Evolutionary conservation across 78 protist genomes (phyloP), one percentile per base, ranked within the genome.

Genomic region (Isochrysis galbana): DNA sequence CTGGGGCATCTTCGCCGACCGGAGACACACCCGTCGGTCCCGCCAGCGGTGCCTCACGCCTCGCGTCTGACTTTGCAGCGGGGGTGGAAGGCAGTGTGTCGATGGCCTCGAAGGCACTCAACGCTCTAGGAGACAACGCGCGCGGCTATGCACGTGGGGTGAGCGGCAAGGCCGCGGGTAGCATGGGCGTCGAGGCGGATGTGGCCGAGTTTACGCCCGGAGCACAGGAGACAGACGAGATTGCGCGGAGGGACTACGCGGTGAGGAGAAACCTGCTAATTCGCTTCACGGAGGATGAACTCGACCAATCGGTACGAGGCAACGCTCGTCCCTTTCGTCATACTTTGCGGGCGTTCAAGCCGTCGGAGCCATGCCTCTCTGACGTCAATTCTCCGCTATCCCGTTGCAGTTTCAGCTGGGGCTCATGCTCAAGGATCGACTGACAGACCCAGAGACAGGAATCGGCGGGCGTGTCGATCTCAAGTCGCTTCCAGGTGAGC

Each of bases 381-480:
- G n/a, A n/a, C n/a, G n/a, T n/a, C n/a, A n/a, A n/a, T n/a, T n/a
- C n/a, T n/a, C n/a, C n/a, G n/a, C n/a, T n/a, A n/a, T n/a, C n/a
- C n/a, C n/a, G n/a, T n/a, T n/a, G n/a, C n/a, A n/a, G n/a, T n/a
- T n/a, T n/a, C n/a, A n/a, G n/a, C 86, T 77, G 36, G 86, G 48
- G 86, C 5, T 26, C 11, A 21, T 4, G 46, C 48, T 77, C n/a
- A 44, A 39, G 42, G 32, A 0, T 32, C 86, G 86, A 7, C 41
- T 77, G 48, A 77, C 86, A 26, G 86, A 39, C 42, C 17, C 17
- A n/a, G 46, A 1, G 25, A 36, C 44, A 2, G 86, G 86, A 29
- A 38, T 77, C 86, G 86, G 86, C 47, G 86, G 86, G 29, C 86
- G 86, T 4, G 48, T 77, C 86, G 47, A 39, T n/a, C 41, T 36